These are phyloP conservation scores for Syzygium jambos DNA, from an alignment of 345 rosid species.

Conservation along the genomic window DNA sequence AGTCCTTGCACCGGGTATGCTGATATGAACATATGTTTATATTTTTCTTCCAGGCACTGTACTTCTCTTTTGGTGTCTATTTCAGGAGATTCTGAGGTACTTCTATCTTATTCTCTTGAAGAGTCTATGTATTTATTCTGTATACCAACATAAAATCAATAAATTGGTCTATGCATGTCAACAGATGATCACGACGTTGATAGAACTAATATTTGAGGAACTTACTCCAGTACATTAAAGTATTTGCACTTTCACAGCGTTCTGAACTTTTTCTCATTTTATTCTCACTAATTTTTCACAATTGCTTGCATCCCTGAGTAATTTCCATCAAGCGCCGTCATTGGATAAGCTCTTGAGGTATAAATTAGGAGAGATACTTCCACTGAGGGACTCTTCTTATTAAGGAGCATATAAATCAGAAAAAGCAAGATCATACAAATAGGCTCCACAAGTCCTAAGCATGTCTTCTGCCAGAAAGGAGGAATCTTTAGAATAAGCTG, in stretches of 20 bases:
- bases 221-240: neutral
- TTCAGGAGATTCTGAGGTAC: slow-evolving; percentile 56
- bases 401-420: neutral
- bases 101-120: neutral
- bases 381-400: neutral
- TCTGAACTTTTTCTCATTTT: neutral
- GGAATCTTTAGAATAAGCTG: neutral
- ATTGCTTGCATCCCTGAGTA: neutral
- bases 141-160: neutral
- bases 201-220: neutral
- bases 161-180: neutral
- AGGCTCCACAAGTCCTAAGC: neutral
- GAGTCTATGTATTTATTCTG: neutral
- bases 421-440: neutral
- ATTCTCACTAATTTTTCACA: neutral
- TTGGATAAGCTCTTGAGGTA: neutral
- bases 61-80: slow-evolving; percentile 41
- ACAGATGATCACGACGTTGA: neutral
- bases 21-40: neutral
- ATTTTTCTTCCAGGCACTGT: slow-evolving; percentile 25
- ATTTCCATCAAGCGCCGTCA: neutral
- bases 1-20: neutral
- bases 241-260: neutral
- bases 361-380: neutral
- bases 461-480: neutral